Conservation (phyloP, 352 stramenopile genomes). For the Pythium volutum region DNA sequence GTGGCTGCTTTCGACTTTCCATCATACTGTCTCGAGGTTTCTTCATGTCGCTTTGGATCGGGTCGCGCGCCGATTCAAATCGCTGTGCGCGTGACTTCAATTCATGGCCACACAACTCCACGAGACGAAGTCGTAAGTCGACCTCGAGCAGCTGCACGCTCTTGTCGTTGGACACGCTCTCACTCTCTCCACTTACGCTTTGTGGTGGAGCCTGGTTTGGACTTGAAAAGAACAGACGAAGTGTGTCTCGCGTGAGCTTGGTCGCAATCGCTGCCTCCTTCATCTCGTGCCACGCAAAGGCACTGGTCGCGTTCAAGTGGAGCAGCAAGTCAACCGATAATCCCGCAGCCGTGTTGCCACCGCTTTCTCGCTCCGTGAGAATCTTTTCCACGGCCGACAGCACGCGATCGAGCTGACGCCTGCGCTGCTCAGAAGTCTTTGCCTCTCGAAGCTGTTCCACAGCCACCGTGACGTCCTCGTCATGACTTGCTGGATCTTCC, state of each 20-base stretch:
- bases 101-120: slow-evolving; percentile 43
- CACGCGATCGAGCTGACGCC: slow-evolving; percentile 23
- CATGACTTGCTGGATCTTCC: slow-evolving; percentile 32
- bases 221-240: slow-evolving; percentile 42
- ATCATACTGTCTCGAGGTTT: slow-evolving; percentile 7
- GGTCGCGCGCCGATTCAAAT: not conserved
- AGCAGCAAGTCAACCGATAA: slow-evolving; percentile 27
- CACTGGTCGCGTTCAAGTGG: slow-evolving; percentile 47
- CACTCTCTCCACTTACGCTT: no score
- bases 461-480: slow-evolving; percentile 49
- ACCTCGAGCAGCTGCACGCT: slow-evolving; percentile 53
- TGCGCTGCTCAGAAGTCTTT: slow-evolving; percentile 42
- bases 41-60: slow-evolving; percentile 12
- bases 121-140: slow-evolving; percentile 43
- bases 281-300: slow-evolving; percentile 43
- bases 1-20: slow-evolving; percentile 1
- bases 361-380: not conserved
- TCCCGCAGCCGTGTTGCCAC: not conserved
- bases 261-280: slow-evolving; percentile 22
- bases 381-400: slow-evolving; percentile 5
- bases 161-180: slow-evolving; percentile 33
- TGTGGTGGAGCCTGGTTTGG: not conserved
- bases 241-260: slow-evolving; percentile 23
- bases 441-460: slow-evolving; percentile 75
- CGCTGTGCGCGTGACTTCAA: slow-evolving; percentile 28